A percentile compares a stretch with the other conserved stretches of the same genome.
These are phyloP conservation scores for Aspergillus fructus DNA, from an alignment of 2,329 filamentous ascomycete species.

Conservation along the genomic window DNA sequence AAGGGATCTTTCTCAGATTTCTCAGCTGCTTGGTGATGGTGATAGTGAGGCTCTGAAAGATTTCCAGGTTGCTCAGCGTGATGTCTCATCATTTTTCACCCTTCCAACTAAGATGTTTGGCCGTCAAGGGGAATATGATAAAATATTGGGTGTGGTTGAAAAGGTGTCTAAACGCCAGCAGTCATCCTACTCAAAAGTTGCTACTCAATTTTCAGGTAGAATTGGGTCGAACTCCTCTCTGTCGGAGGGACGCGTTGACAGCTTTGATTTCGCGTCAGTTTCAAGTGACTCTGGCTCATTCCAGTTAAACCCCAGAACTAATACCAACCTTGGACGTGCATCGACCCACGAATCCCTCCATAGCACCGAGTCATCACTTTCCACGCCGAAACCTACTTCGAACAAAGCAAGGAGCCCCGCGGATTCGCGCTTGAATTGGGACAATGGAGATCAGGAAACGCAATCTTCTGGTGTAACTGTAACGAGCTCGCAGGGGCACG, in stretches of 20 bases:
- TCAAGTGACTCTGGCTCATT: constrained; percentile 56
- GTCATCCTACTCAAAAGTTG: constrained; percentile 31
- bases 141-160: constrained; percentile 73
- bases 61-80: constrained; percentile 76
- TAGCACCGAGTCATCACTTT: constrained; percentile 35
- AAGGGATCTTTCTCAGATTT: constrained; percentile 73
- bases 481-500: constrained; percentile 29
- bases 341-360: constrained; percentile 36
- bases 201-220: constrained; percentile 37
- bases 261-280: constrained; percentile 50
- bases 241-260: constrained; percentile 52
- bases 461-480: constrained; percentile 30
- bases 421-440: constrained; percentile 37
- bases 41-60: constrained; percentile 68
- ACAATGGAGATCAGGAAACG: constrained; percentile 40
- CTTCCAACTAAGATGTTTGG: constrained; percentile 81
- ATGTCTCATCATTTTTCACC: constrained; percentile 90
- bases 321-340: constrained; percentile 35
- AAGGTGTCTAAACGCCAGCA: constrained; percentile 68
- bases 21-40: constrained; percentile 72
- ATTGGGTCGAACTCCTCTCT: constrained; percentile 55
- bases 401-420: constrained; percentile 37
- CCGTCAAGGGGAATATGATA: constrained; percentile 67
- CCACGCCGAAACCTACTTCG: constrained; percentile 29
- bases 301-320: constrained; percentile 37